Base-by-base conservation (phyloP, 2,329 filamentous ascomycete genomes). In the Venturia carpophila region DNA sequence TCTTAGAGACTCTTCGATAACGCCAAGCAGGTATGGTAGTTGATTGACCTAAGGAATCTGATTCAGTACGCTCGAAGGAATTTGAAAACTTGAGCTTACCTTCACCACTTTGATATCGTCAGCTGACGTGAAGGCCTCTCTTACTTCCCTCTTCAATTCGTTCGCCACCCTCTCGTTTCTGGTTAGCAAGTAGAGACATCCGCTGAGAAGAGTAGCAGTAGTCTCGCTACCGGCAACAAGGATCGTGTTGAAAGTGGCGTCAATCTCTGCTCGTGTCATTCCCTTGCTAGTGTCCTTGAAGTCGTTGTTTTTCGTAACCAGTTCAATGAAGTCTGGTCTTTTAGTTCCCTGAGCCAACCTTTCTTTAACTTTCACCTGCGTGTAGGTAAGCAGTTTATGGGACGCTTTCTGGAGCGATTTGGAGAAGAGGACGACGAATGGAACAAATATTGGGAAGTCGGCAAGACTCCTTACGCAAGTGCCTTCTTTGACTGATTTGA, bases 181-280 rank as follows among this genome's bases (percentile, higher is more conserved):
- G 7, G 77, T 67, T 0, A 79, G 69, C 17, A 72, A 64, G 64
- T 70, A 79, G 0, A 74, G 76, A 10, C 75, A 61, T 5, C 76
- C 78, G 9, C 72, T 73, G 0, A 80, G 69, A 9, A 76, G 62
- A 0, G 75, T 78, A 0, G 79, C 78, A 0, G 77, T 77, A 0
- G 79, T 80, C 64, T 81, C 79, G 24, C 75, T 76, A 1, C 78
- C 79, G 1, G 78, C 79, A 7, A 77, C 63, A 68, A 80, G 78
- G 43, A 80, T 71, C 0, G 77, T 37, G 2, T 68, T 67, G 0
- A 73, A 69, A 62, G 77, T 78, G 0, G 72, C 66, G 24, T 78
- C 71, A 70, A 80, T 77, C 60, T 81, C 76, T 0, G 56, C 65
- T 30, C 47, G n/a, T 30, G 47, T 52, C 47, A 52, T 52, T 10